Percentiles rank a stretch among this genome's conserved stretches.
Evolutionary conservation across 1,284 basidiomycete species (phyloP).

Genomic region (Ceratobasidium theobromae): DNA sequence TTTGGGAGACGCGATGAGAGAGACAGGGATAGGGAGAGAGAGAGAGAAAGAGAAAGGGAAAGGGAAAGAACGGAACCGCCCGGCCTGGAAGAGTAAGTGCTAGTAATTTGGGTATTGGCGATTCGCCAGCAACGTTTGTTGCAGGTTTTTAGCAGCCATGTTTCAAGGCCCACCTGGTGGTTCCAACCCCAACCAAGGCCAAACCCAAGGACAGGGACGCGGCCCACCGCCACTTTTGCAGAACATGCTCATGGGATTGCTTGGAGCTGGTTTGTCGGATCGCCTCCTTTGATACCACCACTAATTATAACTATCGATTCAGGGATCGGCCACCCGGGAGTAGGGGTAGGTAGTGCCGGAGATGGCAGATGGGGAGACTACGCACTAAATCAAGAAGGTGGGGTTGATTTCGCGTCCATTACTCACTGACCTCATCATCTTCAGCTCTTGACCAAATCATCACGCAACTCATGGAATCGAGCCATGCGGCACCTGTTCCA

Average conservation of each 20-base stretch:
- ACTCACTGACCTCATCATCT: neutral
- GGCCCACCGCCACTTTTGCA: conserved; percentile 6
- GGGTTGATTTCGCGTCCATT: conserved; percentile 32
- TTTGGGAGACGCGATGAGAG: neutral
- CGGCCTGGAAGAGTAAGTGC: conserved; percentile 7
- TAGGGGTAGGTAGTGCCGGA: conserved; percentile 6
- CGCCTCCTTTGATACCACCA: neutral
- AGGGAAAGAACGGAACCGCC: neutral
- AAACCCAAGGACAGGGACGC: neutral
- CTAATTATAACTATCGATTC: neutral
- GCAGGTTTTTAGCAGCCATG: neutral
- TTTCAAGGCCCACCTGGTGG: neutral
- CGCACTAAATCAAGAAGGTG: conserved; percentile 79
- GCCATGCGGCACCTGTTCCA: conserved; percentile 54
- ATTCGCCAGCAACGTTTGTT: too few species aligned
- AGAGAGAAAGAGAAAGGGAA: too few species aligned
- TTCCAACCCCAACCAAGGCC: neutral
- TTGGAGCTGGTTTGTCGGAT: neutral
- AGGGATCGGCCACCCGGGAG: conserved; percentile 9
- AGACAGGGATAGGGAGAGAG: too few species aligned
- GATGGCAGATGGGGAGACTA: conserved; percentile 61
- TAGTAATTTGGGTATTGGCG: neutral
- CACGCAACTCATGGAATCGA: conserved; percentile 70
- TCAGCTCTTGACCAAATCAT: conserved; percentile 75
- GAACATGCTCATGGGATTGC: conserved; percentile 20